Conservation (phyloP, 2,329 filamentous ascomycete species). For the Boeremia exigua region DNA sequence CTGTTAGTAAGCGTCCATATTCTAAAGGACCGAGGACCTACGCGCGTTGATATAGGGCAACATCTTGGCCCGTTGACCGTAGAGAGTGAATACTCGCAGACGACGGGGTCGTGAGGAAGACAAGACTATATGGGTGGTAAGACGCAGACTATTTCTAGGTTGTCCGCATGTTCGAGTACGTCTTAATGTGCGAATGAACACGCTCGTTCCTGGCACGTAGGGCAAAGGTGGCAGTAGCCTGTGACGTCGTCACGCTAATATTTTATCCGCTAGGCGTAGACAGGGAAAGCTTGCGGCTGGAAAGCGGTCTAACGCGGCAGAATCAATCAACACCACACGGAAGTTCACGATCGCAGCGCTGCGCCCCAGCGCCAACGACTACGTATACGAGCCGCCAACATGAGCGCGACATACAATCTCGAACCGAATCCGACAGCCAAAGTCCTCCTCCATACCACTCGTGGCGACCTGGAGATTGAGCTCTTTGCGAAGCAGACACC, state of each 20-base stretch:
- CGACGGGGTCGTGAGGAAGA: not conserved
- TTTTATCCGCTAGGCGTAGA: not conserved
- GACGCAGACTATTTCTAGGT: slow-evolving; percentile 18
- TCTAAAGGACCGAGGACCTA: slow-evolving; percentile 46
- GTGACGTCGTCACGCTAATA: slow-evolving; percentile 28
- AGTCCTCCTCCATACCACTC: slow-evolving; percentile 86
- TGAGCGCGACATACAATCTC: slow-evolving; percentile 92
- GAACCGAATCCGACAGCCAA: slow-evolving; percentile 94
- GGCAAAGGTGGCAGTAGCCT: slow-evolving; percentile 10
- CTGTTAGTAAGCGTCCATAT: slow-evolving; percentile 8
- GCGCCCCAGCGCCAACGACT: not conserved
- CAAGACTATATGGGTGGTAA: not conserved
- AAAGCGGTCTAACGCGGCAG: slow-evolving; percentile 10
- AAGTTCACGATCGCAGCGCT: slow-evolving; percentile 12
- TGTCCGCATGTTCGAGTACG: slow-evolving; percentile 21
- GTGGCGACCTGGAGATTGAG: slow-evolving; percentile 87
- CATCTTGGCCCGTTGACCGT: slow-evolving; percentile 52
- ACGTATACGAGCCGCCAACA: slow-evolving; percentile 46
- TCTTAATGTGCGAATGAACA: slow-evolving; percentile 7
- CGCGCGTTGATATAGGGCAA: slow-evolving; percentile 68
- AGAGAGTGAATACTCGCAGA: not conserved
- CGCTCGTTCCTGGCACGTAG: slow-evolving; percentile 13
- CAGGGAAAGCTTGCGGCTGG: not conserved
- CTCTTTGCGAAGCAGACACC: slow-evolving; percentile 95
- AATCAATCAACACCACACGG: slow-evolving; percentile 9